Evolutionary conservation across 768 basidiomycete genomes (phyloP), one percentile per base, ranked within the genome.

Genomic region (Auricularia cornea): DNA sequence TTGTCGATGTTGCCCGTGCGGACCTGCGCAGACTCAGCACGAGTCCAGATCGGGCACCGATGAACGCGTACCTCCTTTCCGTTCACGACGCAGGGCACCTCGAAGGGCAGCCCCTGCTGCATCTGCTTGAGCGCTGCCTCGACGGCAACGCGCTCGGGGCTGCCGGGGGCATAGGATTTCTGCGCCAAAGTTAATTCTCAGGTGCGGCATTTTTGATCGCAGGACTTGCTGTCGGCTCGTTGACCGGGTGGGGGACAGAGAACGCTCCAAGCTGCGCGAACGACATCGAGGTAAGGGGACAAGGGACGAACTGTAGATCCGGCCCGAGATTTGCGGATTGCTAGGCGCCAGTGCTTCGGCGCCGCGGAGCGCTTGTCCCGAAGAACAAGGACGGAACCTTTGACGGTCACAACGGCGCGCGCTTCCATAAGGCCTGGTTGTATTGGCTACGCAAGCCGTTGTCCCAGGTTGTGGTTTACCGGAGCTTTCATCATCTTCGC

Each of bases 71-170:
- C 93, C 68, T 83, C 81, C 76, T 90, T 86, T 61, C 97, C 97
- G 68, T 98, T 91, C 66, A 98, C 83, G 66, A 98, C 81, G 71
- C 91, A 92, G 8, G 96, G 97, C 1, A 99, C 90, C 70, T 97
- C 89, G 73, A 94, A 94, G 2, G 95, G 94, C 8, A 90, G 79
- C 68, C 88, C 79, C 65, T 86, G 81, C 73, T 92, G 82, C 89
- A 98, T 90, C 80, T 92, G 80, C 8, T 76, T 71, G 68, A 98
- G 71, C 20, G 92, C 89, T 29, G 82, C 87, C 69, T 88, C 77
- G 62, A 98, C 79, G 2, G 78, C 87, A 30, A 75, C 75, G 59
- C 96, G 85, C 73, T 98, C 96, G 6, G 81, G 71, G 0, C 93
- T 90, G 61, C 88, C 92, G 23, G 84, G 83, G 1, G 83, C 85